Evolutionary conservation across 495 filamentous ascomycete species (phyloP).

Genomic region (Talaromyces proteolyticus): DNA sequence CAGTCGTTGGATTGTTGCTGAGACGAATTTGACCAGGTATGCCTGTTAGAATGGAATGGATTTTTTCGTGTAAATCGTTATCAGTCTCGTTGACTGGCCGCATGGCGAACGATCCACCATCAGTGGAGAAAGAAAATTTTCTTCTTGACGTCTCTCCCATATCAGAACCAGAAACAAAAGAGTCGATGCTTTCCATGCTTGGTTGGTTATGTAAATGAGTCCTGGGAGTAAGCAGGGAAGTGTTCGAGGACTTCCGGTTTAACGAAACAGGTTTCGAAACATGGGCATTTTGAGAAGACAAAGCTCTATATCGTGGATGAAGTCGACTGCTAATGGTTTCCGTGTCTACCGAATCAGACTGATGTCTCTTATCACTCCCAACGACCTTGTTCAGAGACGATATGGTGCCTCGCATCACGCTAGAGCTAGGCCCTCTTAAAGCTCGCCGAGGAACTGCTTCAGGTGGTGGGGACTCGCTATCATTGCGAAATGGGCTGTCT

Average conservation of each 20-base stretch:
- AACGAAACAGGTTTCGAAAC: not conserved
- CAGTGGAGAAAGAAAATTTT: conserved; percentile 6
- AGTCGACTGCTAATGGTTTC: not conserved
- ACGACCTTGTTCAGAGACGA: conserved; percentile 5
- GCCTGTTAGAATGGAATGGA: conserved; percentile 73
- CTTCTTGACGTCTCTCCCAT: not conserved
- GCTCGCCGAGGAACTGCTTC: conserved; percentile 5
- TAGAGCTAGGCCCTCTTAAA: conserved; percentile 4
- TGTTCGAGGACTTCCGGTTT: conserved; percentile 2
- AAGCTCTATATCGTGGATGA: conserved; percentile 2
- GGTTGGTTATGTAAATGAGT: conserved; percentile 2
- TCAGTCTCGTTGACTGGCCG: conserved; percentile 33
- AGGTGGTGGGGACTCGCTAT: conserved; percentile 3
- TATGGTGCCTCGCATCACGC: conserved; percentile 6
- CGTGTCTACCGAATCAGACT: not conserved
- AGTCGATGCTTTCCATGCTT: conserved; percentile 7
- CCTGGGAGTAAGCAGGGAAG: not conserved
- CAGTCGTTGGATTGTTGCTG: conserved; percentile 37
- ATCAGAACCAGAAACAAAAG: conserved; percentile 2
- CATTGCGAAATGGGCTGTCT: not conserved
- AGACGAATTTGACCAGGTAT: conserved; percentile 79
- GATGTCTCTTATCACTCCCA: not conserved
- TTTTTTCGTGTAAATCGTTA: conserved; percentile 76
- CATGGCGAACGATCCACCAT: conserved; percentile 12
- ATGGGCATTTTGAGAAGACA: conserved; percentile 3